Evolutionary conservation across 2,329 filamentous ascomycete genomes (phyloP), one percentile per base, ranked within the genome.

Genomic region (Xylariaceae sp.): DNA sequence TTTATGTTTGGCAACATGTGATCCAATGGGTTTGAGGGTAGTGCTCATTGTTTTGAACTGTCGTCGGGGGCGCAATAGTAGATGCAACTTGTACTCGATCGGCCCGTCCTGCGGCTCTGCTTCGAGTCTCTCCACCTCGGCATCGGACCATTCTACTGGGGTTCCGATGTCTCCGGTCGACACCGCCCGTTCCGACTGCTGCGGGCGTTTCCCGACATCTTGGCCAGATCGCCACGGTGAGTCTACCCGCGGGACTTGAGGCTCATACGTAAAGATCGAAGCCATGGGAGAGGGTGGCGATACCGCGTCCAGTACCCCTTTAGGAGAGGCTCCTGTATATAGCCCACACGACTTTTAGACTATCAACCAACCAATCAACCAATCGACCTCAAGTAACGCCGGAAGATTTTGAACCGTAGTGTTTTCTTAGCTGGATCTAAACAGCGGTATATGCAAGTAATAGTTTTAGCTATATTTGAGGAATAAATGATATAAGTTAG

Each of bases 51-150:
- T 79, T 27, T 75, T 76, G 64, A 91, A 95, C 6, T 79, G 80
- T 50, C 89, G 79, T 47, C 92, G 79, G 14, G 86, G 83, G 27
- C 90, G 82, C 41, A 96, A 71, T 6, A 97, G 76, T 5, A 98
- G 73, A 67, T 97, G 93, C 35, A 98, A 71, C 66, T 98, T 98
- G 70, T 98, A 98, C 68, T 98, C 93, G 1, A 88, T 94, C 16
- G 93, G 90, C 0, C 93, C 93, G 52, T 94, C 85, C 62, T 97
- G 91, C 5, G 92, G 92, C 65, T 98, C 93, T 11, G 92, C 85
- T 52, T 91, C 85, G 14, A 98, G 71, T 59, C 85, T 88, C 36
- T 83, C 67, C 6, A 74, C 57, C n/a, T 69, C 71, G 5, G 70
- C 61, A 42, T 64, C 64, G 17, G 61, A 54, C 48, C 50, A 48